phyloP scores from a whole-genome alignment of 495 filamentous ascomycete genomes.

The Xylaria castorea region DNA sequence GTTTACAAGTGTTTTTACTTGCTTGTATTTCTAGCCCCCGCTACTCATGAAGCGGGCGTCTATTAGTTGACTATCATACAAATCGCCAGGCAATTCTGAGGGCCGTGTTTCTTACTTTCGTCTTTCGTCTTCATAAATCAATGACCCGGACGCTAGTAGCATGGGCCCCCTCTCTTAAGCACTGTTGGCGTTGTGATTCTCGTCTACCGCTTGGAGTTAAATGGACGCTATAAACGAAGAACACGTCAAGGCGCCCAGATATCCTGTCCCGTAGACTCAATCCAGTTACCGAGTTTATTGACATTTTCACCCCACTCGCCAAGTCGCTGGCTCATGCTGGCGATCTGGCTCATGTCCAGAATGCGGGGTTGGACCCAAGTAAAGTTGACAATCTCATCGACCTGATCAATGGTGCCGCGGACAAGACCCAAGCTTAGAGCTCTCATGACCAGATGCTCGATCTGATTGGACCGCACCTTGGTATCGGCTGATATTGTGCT shows the following conservation, averaged over 20 bases:
- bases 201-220: neutral
- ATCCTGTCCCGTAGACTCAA: constrained; percentile 86
- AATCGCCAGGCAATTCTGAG: neutral
- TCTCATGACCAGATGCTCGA: constrained; percentile 99
- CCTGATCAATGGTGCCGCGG: constrained; percentile 93
- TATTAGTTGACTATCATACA: constrained; percentile 33
- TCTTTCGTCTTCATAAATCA: neutral
- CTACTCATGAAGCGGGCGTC: neutral
- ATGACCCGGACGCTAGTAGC: neutral
- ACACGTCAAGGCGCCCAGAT: constrained; percentile 77
- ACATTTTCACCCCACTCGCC: constrained; percentile 96
- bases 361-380: constrained; percentile 99
- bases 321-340: constrained; percentile 85
- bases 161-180: neutral
- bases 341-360: constrained; percentile 93
- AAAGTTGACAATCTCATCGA: constrained; percentile 90
- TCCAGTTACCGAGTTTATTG: constrained; percentile 93
- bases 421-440: constrained; percentile 90
- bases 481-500: constrained; percentile 86
- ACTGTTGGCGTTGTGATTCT: neutral
- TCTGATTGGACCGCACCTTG: constrained; percentile 86
- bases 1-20: constrained; percentile 15
- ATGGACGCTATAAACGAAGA: neutral
- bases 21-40: constrained; percentile 23
- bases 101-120: neutral